Conservation (phyloP, 768 basidiomycete genomes). For the Trametes cubensis region DNA sequence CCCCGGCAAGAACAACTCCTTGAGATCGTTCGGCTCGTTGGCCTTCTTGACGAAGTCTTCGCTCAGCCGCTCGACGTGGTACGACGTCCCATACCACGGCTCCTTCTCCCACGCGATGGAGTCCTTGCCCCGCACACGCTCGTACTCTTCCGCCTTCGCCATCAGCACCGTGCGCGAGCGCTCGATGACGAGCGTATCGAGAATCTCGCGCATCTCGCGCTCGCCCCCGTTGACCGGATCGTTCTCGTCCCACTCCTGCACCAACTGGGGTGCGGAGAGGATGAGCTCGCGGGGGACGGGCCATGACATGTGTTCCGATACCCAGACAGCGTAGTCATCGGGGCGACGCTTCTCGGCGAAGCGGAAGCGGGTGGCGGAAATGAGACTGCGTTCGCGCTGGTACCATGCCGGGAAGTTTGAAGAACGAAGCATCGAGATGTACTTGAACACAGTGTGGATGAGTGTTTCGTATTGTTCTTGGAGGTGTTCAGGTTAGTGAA, state of each 20-base stretch:
- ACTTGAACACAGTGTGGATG: conserved; percentile 74
- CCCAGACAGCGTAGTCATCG: conserved; percentile 75
- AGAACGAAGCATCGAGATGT: conserved; percentile 67
- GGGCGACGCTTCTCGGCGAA: conserved; percentile 86
- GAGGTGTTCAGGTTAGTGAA: conserved; percentile 5
- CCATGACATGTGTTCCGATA: conserved; percentile 75
- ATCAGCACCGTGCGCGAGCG: conserved; percentile 75
- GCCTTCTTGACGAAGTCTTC: conserved; percentile 67
- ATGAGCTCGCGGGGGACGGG: conserved; percentile 81
- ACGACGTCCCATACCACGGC: conserved; percentile 91
- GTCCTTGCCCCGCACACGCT: conserved; percentile 49
- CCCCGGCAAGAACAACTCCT: conserved; percentile 75
- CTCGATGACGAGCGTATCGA: conserved; percentile 60
- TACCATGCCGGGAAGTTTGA: conserved; percentile 64
- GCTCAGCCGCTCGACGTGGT: conserved; percentile 72
- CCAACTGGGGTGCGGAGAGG: conserved; percentile 69
- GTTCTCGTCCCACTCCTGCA: conserved; percentile 71
- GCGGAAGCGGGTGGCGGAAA: conserved; percentile 77
- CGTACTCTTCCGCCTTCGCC: conserved; percentile 68
- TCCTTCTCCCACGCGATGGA: conserved; percentile 72
- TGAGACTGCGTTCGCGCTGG: conserved; percentile 73
- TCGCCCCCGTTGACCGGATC: conserved; percentile 34
- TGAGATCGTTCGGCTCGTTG: conserved; percentile 59
- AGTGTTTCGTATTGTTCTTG: conserved; percentile 77
- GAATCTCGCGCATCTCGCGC: conserved; percentile 58